phyloP scores from a whole-genome alignment of 257 asterid species.

The Perilla frutescens region DNA sequence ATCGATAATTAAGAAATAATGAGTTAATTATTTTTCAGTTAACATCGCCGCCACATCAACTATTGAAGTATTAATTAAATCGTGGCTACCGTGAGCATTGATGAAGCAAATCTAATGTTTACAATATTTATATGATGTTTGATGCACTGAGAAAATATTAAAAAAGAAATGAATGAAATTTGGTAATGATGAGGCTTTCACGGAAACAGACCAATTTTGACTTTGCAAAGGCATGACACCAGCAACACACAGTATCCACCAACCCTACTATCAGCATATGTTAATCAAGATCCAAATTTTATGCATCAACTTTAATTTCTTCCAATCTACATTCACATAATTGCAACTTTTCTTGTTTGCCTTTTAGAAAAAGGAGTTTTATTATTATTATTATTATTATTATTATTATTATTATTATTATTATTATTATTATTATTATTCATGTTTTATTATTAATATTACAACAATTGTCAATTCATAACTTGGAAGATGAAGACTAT shows the following conservation, averaged over 20 bases:
- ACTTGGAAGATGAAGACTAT: too few relatives aligned
- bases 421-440: neutral
- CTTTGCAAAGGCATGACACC: constrained; percentile 13
- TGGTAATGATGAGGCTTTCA: neutral
- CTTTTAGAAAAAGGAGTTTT: neutral
- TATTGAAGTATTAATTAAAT: too few relatives aligned
- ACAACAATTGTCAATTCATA: too few relatives aligned
- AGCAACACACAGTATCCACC: neutral
- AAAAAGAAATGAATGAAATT: neutral
- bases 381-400: neutral
- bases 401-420: too few relatives aligned
- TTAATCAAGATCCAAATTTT: neutral
- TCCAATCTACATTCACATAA: neutral
- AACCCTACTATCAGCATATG: neutral
- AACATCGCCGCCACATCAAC: too few relatives aligned
- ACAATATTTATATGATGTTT: too few relatives aligned
- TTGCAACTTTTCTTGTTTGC: neutral
- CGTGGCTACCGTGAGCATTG: too few relatives aligned
- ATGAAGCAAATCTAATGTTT: too few relatives aligned
- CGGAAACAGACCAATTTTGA: constrained; percentile 21
- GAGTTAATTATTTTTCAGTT: too few relatives aligned
- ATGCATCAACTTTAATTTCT: neutral
- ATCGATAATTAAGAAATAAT: too few relatives aligned
- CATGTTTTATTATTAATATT: neutral
- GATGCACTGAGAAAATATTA: too few relatives aligned